phyloP scores from a whole-genome alignment of 345 rosid genomes.

The Citrus inodora region DNA sequence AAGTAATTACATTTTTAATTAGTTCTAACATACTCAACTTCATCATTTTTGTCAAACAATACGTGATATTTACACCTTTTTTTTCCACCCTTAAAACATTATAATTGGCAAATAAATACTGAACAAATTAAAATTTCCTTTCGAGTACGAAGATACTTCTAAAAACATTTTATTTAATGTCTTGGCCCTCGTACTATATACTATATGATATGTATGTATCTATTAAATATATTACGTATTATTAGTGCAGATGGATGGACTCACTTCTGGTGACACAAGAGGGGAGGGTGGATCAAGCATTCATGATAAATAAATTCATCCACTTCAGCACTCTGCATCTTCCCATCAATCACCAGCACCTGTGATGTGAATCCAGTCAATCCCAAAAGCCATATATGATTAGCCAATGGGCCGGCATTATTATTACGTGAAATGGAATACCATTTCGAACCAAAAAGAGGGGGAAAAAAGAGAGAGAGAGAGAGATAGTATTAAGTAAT shows the following conservation, averaged over 20 bases:
- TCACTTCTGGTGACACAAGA: constrained; percentile 71
- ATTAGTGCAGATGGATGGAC: not conserved
- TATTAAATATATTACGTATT: too few species aligned
- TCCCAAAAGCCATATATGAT: not conserved
- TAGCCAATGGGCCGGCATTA: not conserved
- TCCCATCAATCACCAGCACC: constrained; percentile 93
- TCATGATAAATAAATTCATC: constrained; percentile 95
- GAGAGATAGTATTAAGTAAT: not conserved
- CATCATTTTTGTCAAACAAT: not conserved
- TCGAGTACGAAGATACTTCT: too few species aligned
- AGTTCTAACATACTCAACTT: not conserved
- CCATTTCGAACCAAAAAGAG: not conserved
- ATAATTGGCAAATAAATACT: too few species aligned
- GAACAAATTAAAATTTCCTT: too few species aligned
- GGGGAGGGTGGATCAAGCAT: constrained; percentile 88
- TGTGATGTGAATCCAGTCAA: constrained; percentile 22
- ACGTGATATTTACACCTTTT: too few species aligned
- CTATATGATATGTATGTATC: too few species aligned
- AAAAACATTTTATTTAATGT: too few species aligned
- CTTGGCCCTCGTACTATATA: too few species aligned
- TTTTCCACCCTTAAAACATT: too few species aligned
- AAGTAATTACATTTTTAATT: not conserved
- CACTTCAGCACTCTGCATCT: constrained; percentile 96
- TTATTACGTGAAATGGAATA: not conserved
- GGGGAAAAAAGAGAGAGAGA: not conserved